Base-by-base conservation (phyloP, 2,329 filamentous ascomycete genomes). In the Coccinonectria pachysandricola region DNA sequence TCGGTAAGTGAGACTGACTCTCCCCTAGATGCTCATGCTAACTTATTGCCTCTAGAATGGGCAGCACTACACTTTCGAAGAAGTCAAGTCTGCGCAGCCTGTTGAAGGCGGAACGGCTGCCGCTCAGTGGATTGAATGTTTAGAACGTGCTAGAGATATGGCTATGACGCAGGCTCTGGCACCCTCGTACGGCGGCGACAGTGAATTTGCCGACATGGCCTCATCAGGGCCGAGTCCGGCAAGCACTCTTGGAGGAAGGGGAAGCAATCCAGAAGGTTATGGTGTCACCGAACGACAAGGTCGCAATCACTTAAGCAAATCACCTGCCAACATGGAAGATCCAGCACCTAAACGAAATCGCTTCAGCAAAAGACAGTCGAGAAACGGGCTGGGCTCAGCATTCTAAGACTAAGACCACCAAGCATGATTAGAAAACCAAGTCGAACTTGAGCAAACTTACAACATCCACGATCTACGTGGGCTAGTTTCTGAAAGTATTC, bases 301-400 rank as follows among this genome's bases (percentile, higher is more conserved):
- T 24, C 64, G 74, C 28, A 67, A 66, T 35, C 68, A 74, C 40
- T 43, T 77, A 19, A 72, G 61, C 37, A 77, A 75, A 50, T 70
- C 63, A 35, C 73, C 75, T 43, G 62, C 59, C 21, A 68, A 59
- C 36, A 40, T 65, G 13, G 71, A 74, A 15, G 68, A 74, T 28
- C 50, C 61, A 19, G 46, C 57, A 11, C 48, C 61, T 8, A 76
- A 71, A 50, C 62, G 67, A 24, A 75, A 78, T 41, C 65, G 75
- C 24, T 96, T 95, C 57, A 94, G 86, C 59, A 91, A 91, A 58
- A 70, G 88, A 42, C 85, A 94, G 57, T 92, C 83, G 10, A 93
- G 92, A 59, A 94, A 85, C 53, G 87, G 88, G n/a, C 69, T 94
- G 24, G 85, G 85, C 15, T 81, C 87, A 24, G 81, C 84, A 26